Base-by-base conservation (phyloP, 2,329 filamentous ascomycete genomes). In the Talaromyces sp. region DNA sequence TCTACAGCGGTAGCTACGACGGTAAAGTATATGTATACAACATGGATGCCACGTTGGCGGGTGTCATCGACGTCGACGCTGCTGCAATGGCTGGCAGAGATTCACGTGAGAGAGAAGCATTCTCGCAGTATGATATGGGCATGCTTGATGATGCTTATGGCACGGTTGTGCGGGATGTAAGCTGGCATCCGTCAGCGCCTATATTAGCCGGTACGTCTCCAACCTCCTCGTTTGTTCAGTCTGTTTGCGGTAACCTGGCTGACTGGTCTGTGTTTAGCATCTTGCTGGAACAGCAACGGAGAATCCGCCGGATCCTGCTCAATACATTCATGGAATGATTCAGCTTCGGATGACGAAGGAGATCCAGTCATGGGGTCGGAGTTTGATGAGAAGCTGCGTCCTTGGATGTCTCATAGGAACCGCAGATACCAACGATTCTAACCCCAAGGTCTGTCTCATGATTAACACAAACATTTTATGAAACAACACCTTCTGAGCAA, bases 21-120 rank as follows among this genome's bases (percentile, higher is more conserved):
- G 95, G 95, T 56, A 90, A 89, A 64, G 90, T 97, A 0, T 93
- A 92, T 69, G 85, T 98, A 46, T 99, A 91, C 84, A 98, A 98
- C 72, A 80, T 98, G 77, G 93, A 99, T 72, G 93, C 91, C 35
- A 97, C 92, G 0, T 72, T 91, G 11, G 92, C 91, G 0, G 86
- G 84, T 4, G 86, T 84, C 46, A 88, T 99, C 52, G 87, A 98
- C 72, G 93, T 97, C 6, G 83, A 85, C 48, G 78, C 83, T 65
- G 87, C 89, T 1, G 96, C 91, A 0, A 28, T 21, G 80, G 81
- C 64, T 82, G 52, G 86, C 66, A 84, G 85, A 9, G 80, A 88
- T 42, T 84, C 86, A 0, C 77, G 80, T 12, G 78, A 81, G 62
- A 76, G 79, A 18, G 83, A 85, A 31, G 74, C 81, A 2, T 79